Conservation (phyloP, 2,329 filamentous ascomycete species). For the Lomentospora prolificans region DNA sequence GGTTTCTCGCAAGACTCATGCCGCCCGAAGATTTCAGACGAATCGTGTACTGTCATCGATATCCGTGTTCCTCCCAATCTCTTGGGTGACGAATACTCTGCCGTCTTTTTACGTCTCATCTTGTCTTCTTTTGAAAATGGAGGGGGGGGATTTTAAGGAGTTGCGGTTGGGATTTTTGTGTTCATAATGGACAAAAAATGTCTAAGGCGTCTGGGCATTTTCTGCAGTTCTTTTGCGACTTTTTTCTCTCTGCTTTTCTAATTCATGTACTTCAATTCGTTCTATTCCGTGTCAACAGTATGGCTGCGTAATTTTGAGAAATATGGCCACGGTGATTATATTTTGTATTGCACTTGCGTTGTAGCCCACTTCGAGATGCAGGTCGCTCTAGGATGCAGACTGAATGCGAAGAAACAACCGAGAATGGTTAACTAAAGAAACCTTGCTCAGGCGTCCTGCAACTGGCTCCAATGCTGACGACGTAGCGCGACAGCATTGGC, state of each 20-base stretch:
- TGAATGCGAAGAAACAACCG: too few species aligned
- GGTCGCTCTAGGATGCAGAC: too few species aligned
- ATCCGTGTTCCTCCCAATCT: background rate
- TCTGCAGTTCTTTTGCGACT: background rate
- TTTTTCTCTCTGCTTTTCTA: background rate
- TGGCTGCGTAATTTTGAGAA: too few species aligned
- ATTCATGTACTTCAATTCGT: background rate
- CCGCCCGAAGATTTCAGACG: background rate
- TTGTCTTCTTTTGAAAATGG: slow-evolving; percentile 1
- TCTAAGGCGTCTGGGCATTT: background rate
- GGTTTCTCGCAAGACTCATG: background rate
- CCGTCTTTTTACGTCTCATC: background rate
- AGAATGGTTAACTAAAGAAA: too few species aligned
- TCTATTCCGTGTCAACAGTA: background rate
- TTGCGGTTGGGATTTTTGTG: background rate
- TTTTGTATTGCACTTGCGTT: too few species aligned
- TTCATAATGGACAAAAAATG: background rate
- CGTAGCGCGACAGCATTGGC: too few species aligned
- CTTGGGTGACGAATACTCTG: background rate
- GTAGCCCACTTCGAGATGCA: too few species aligned
- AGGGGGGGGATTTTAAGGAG: background rate
- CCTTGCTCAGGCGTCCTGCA: too few species aligned
- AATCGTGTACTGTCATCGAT: slow-evolving; percentile 1
- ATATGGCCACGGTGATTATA: too few species aligned
- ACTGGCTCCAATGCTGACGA: too few species aligned